Evolutionary conservation across 73 alveolate genomes (phyloP).

Genomic region (Tetrahymena elliotti): DNA sequence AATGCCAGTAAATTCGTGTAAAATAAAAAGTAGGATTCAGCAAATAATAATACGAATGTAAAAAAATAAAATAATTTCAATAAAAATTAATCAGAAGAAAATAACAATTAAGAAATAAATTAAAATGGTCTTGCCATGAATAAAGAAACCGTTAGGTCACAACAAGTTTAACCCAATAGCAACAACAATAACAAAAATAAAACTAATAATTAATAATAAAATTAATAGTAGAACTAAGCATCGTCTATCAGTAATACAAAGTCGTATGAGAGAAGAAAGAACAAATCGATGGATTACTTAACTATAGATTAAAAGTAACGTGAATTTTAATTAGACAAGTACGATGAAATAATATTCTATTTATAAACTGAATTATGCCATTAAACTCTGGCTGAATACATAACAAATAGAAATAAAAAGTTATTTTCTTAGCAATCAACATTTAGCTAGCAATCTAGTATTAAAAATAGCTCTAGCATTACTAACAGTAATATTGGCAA

Average conservation of each 20-base stretch:
- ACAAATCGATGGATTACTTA: background rate
- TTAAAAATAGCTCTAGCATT: background rate
- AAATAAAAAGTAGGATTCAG: background rate
- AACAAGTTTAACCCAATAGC: background rate
- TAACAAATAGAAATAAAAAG: constrained; percentile 4
- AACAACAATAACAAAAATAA: background rate
- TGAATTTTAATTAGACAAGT: background rate
- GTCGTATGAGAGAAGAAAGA: background rate
- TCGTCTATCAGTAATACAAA: background rate
- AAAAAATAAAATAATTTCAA: background rate
- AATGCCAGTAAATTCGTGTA: background rate
- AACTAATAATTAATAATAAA: background rate
- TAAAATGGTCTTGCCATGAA: background rate
- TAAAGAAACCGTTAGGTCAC: background rate
- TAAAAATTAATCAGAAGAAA: background rate
- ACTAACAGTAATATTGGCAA: background rate
- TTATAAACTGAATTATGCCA: constrained; percentile 25
- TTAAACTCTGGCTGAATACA: constrained; percentile 10
- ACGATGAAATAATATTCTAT: constrained; percentile 22
- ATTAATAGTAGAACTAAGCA: background rate
- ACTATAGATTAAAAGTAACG: background rate
- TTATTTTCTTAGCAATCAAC: background rate
- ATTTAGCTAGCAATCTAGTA: background rate
- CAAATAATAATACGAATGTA: background rate
- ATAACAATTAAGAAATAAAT: background rate